These are phyloP conservation scores for Paecilomyces formosus DNA, from an alignment of 2,329 filamentous ascomycete genomes.

Conservation along the genomic window DNA sequence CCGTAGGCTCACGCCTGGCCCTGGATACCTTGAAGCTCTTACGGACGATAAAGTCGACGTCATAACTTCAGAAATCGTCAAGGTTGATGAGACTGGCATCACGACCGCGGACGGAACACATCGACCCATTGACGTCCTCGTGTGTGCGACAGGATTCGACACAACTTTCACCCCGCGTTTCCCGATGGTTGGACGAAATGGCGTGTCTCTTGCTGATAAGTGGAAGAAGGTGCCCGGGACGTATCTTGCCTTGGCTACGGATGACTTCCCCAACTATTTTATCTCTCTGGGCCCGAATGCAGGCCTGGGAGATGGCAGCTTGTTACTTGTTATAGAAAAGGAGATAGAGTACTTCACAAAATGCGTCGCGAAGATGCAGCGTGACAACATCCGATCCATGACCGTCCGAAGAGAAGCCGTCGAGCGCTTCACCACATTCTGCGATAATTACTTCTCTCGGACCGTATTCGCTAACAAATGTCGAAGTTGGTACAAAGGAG, in stretches of 20 bases:
- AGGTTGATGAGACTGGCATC: slow-evolving; percentile 22
- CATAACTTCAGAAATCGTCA: slow-evolving; percentile 48
- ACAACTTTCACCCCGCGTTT: slow-evolving; percentile 28
- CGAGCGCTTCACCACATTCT: slow-evolving; percentile 19
- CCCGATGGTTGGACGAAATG: slow-evolving; percentile 23
- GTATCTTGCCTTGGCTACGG: slow-evolving; percentile 26
- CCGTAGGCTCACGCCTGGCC: slow-evolving; percentile 39
- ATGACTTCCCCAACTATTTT: slow-evolving; percentile 29
- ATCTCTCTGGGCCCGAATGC: slow-evolving; percentile 26
- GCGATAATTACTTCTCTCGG: slow-evolving; percentile 26
- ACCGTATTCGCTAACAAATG: slow-evolving; percentile 29
- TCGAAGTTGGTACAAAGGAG: slow-evolving; percentile 33
- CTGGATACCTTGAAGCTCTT: slow-evolving; percentile 53
- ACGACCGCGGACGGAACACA: slow-evolving; percentile 25
- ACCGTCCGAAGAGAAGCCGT: slow-evolving; percentile 18
- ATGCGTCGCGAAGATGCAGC: slow-evolving; percentile 28
- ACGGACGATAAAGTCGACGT: slow-evolving; percentile 54
- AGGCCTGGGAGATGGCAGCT: slow-evolving; percentile 23
- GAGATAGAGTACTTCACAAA: slow-evolving; percentile 26
- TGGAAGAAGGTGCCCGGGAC: slow-evolving; percentile 26
- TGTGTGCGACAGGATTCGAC: slow-evolving; percentile 33
- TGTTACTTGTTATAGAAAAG: slow-evolving; percentile 26
- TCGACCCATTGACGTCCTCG: slow-evolving; percentile 24
- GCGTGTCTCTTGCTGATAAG: slow-evolving; percentile 17
- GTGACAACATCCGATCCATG: slow-evolving; percentile 26